These are phyloP conservation scores for Solanum chaucha DNA, from an alignment of 257 asterid species.

Conservation along the genomic window DNA sequence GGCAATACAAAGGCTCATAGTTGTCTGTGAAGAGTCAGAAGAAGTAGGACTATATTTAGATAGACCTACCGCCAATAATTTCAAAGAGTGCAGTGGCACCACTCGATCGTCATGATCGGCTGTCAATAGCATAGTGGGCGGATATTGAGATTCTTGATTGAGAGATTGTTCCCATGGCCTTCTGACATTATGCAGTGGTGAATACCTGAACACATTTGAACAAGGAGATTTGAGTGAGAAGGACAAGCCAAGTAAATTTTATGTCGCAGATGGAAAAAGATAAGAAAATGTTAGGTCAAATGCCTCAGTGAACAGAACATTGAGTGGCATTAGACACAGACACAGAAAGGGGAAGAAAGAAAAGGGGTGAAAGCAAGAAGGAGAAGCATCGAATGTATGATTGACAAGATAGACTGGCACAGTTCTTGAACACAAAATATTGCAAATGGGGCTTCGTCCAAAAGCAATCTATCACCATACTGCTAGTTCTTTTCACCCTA, in stretches of 20 bases:
- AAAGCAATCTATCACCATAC: not conserved
- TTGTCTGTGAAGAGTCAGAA: not conserved
- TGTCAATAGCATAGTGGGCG: constrained; percentile 85
- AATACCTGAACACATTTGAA: constrained; percentile 41
- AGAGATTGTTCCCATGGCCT: constrained; percentile 80
- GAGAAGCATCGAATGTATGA: not conserved
- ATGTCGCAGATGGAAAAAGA: not conserved
- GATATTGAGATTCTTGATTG: constrained; percentile 51
- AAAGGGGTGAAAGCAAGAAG: not conserved
- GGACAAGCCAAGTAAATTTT: not conserved
- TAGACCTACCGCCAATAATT: constrained; percentile 61
- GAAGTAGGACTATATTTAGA: not conserved
- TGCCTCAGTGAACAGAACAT: not conserved
- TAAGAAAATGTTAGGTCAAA: not conserved
- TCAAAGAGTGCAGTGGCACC: constrained; percentile 92
- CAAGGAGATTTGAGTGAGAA: not conserved
- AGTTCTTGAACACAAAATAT: not conserved
- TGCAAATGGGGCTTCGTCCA: not conserved
- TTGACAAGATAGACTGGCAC: not conserved
- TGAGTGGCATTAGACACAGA: not conserved
- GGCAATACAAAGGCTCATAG: not conserved
- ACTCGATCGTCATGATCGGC: constrained; percentile 99
- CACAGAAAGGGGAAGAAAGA: not conserved
- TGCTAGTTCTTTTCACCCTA: not conserved
- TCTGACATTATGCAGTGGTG: constrained; percentile 83